Evolutionary conservation across 2,329 filamentous ascomycete species (phyloP), one percentile per base, ranked within the genome.

Genomic region (Colletotrichum tropicale): DNA sequence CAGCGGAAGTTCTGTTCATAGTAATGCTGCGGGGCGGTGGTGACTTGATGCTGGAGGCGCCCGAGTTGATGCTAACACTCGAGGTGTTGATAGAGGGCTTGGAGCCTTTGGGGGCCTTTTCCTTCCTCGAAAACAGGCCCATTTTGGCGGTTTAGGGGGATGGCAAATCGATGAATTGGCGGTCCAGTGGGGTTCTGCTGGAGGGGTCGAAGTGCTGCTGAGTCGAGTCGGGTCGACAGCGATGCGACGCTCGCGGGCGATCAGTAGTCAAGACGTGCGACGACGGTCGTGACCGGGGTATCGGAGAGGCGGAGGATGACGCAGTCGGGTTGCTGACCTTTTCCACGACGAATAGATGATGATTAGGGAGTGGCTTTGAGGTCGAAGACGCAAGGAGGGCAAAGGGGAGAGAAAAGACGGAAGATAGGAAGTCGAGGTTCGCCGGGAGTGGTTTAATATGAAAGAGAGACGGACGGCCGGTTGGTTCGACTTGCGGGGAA

Each of bases 91-190:
- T 82, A 61, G 84, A 81, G 24, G 85, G 82, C 73, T 86, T 61
- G 78, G 81, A 70, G 70, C 80, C 82, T 81, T 86, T 88, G 68
- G 86, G 82, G 77, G 86, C 82, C 84, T 88, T 90, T 78, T 90
- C 86, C 80, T 88, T 90, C 76, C 89, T 86, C 43, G 89, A 90
- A 81, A 91, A 91, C 77, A 91, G 80, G 79, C 90, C 89, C 90
- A 91, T 91, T 76, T 79, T 83, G 81, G 52, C 56, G 43, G 58
- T 32, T 16, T 66, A 21, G 38, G 58, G 72, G 62, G 24, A 48
- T 26, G 28, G 56, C 24, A 28, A 16, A 21, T 71, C 67, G 67
- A 61, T 26, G 60, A 62, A 71, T 32, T 30, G 62, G 68, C 24
- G 61, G 48, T 48, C 38, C 18, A 62, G 32, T 71, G 62, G 71